These are phyloP conservation scores for Hypoxylon rubiginosum DNA, from an alignment of 2,329 filamentous ascomycete genomes.

Conservation along the genomic window DNA sequence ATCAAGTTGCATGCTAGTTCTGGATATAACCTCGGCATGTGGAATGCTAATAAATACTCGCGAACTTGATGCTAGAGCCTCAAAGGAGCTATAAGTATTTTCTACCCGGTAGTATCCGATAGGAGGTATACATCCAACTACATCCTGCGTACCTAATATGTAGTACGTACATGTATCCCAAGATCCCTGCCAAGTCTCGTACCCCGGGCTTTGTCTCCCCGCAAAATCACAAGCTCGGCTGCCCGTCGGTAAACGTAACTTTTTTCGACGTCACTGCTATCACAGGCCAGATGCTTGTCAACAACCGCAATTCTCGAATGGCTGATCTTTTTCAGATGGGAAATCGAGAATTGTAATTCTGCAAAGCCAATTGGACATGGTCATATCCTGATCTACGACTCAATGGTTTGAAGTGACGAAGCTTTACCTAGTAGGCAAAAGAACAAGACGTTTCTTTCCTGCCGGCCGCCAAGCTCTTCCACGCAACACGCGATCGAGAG, in stretches of 20 bases:
- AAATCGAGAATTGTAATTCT: conserved; percentile 8
- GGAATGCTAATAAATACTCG: conserved; percentile 1
- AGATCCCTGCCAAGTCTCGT: conserved; percentile 29
- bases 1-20: neutral
- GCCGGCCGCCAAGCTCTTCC: conserved; percentile 23
- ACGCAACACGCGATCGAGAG: conserved; percentile 29
- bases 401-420: neutral
- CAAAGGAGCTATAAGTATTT: conserved; percentile 19
- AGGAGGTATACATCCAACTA: neutral
- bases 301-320: conserved; percentile 6
- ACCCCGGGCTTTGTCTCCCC: conserved; percentile 54
- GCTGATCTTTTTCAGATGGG: neutral
- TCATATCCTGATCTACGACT: too few relatives aligned
- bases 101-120: conserved; percentile 40
- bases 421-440: neutral
- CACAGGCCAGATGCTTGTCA: conserved; percentile 44
- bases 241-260: conserved; percentile 60
- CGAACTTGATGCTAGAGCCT: conserved; percentile 12
- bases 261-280: conserved; percentile 52
- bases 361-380: conserved; percentile 2
- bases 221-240: conserved; percentile 72
- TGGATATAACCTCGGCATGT: conserved; percentile 30
- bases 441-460: conserved; percentile 19
- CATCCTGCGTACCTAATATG: too few relatives aligned
- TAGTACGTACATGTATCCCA: too few relatives aligned